Conservation (phyloP, 1,284 basidiomycete genomes). For the Pseudozyma pruni region DNA sequence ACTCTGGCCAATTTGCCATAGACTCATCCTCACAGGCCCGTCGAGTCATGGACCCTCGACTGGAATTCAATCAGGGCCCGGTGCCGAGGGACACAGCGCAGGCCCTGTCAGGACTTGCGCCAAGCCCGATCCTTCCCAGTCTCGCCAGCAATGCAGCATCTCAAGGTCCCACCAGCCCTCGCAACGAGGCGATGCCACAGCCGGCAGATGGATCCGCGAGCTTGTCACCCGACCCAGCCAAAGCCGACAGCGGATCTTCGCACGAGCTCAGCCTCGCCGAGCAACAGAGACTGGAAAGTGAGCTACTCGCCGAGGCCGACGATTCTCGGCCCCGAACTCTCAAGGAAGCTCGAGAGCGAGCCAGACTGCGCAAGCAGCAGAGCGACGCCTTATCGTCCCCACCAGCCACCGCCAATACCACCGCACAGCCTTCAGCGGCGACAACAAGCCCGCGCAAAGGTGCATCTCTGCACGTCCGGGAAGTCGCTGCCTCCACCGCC, state of each 20-base stretch:
- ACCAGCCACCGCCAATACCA: background rate
- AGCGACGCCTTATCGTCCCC: slow-evolving; percentile 14
- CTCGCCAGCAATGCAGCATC: background rate
- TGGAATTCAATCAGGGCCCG: no score
- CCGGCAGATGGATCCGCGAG: slow-evolving; percentile 11
- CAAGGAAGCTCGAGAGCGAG: slow-evolving; percentile 48
- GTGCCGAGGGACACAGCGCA: background rate
- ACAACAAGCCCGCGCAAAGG: slow-evolving; percentile 16
- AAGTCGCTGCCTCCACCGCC: slow-evolving; percentile 24
- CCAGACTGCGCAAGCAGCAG: slow-evolving; percentile 43
- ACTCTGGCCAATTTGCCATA: slow-evolving; percentile 11
- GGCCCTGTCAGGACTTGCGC: slow-evolving; percentile 1
- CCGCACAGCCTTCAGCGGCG: background rate
- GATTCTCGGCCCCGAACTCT: slow-evolving; percentile 40
- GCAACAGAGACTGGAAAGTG: slow-evolving; percentile 37
- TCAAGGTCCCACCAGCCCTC: slow-evolving; percentile 6
- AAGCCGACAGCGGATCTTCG: slow-evolving; percentile 1
- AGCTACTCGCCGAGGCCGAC: slow-evolving; percentile 38
- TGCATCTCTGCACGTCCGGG: slow-evolving; percentile 23
- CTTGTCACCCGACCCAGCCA: background rate
- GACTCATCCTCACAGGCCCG: slow-evolving; percentile 20
- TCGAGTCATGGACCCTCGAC: slow-evolving; percentile 19
- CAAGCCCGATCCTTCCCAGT: background rate
- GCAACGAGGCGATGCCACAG: slow-evolving; percentile 8
- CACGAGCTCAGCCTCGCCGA: slow-evolving; percentile 34